A percentile compares a stretch with the other conserved stretches of the same genome.
These are phyloP conservation scores for Macrolepiota dolichaula DNA, from an alignment of 768 basidiomycete species.

Conservation along the genomic window DNA sequence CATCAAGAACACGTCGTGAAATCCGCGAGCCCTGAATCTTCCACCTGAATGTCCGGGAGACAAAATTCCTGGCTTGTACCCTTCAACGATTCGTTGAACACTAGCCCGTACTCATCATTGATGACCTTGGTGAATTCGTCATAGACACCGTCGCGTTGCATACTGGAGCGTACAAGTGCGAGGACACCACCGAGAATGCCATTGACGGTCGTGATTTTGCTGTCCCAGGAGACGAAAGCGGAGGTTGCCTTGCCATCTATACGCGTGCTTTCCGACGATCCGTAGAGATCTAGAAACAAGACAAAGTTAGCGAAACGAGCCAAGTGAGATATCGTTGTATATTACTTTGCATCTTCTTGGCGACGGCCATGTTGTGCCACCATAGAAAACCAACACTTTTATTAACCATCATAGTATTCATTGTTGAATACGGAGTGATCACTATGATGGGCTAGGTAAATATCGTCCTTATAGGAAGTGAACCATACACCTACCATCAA, in stretches of 20 bases:
- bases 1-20: constrained; percentile 14
- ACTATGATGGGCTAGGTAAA: constrained; percentile 2
- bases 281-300: constrained; percentile 15
- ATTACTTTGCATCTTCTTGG: constrained; percentile 21
- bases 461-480: not conserved
- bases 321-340: too few relatives aligned
- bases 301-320: not conserved
- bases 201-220: constrained; percentile 21
- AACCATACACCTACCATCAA: constrained; percentile 14
- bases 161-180: constrained; percentile 17
- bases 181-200: constrained; percentile 20
- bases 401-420: constrained; percentile 21
- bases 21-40: constrained; percentile 17
- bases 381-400: constrained; percentile 18
- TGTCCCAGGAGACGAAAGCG: constrained; percentile 23
- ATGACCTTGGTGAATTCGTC: constrained; percentile 15
- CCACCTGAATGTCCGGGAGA: constrained; percentile 11
- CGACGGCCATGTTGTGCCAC: constrained; percentile 21
- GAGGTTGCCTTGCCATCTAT: constrained; percentile 21
- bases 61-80: constrained; percentile 15
- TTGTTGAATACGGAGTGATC: constrained; percentile 22
- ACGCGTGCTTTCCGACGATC: constrained; percentile 21
- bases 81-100: constrained; percentile 14
- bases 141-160: constrained; percentile 18
- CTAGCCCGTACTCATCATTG: constrained; percentile 12